Conservation (phyloP, 108 stramenopile species). For the Phaeodactylum tricornutum region DNA sequence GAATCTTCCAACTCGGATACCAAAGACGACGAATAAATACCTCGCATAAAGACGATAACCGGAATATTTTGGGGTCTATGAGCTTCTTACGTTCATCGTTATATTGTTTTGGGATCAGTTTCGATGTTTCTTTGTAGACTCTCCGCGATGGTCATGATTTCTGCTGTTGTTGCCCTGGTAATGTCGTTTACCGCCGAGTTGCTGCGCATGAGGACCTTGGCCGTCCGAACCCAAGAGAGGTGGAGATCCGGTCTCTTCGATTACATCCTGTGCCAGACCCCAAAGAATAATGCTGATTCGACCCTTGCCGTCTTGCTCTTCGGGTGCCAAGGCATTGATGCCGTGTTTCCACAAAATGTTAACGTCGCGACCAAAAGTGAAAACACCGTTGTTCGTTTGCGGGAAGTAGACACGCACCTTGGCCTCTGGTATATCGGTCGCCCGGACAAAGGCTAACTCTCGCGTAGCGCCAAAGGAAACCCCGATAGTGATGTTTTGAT, state of each 20-base stretch:
- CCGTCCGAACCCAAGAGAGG: slow-evolving; percentile 66
- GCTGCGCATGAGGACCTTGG: slow-evolving; percentile 59
- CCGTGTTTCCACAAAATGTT: slow-evolving; percentile 84
- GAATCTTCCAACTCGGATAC: slow-evolving; percentile 1
- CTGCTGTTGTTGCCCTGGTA: not conserved
- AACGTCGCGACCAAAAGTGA: slow-evolving; percentile 77
- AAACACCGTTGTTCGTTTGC: slow-evolving; percentile 79
- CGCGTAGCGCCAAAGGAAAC: slow-evolving; percentile 70
- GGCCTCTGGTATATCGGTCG: slow-evolving; percentile 14
- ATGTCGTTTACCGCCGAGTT: not conserved
- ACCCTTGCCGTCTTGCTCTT: slow-evolving; percentile 64
- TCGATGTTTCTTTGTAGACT: no score
- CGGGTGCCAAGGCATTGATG: slow-evolving; percentile 51
- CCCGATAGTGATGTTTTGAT: slow-evolving; percentile 82
- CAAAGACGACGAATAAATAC: not conserved
- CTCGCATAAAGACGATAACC: no score
- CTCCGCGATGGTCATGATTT: no score
- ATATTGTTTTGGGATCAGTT: no score
- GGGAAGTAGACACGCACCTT: slow-evolving; percentile 64
- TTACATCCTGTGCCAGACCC: slow-evolving; percentile 51
- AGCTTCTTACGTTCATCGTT: no score
- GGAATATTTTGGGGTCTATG: no score
- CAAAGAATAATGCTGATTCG: slow-evolving; percentile 78
- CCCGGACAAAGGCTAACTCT: slow-evolving; percentile 71
- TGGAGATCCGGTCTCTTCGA: slow-evolving; percentile 72